Evolutionary conservation across 2,329 filamentous ascomycete genomes (phyloP), one percentile per base, ranked within the genome.

Genomic region (Sclerotinia glacialis): DNA sequence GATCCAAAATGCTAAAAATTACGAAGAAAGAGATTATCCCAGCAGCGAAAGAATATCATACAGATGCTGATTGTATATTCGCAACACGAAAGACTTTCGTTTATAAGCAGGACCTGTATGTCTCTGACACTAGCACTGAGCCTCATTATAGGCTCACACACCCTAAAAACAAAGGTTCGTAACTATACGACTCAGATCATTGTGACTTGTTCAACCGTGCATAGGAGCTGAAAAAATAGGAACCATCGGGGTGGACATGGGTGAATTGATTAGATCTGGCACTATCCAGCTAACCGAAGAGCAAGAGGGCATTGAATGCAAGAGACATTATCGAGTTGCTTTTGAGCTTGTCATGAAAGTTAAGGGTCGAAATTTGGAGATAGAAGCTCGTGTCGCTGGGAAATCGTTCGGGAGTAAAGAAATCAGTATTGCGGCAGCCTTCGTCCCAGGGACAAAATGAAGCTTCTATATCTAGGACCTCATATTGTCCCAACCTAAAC

Each of bases 101-200:
- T 18, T 55, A 37, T 21, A 14, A 44, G 40, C 61, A 64, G 56
- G 40, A 55, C 11, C n/a, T 56, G 18, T 64, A 56, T 21, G 53
- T 56, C n/a, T 64, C 61, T 18, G 50, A 64, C 50, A 42, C 34
- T 46, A 47, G 49, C 23, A 46, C 61, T 12, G 61, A 64, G 42
- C 53, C 42, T 2, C 21, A 64, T 47, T 47, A 64, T 34, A 55
- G 18, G 18, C 16, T 64, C 14, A 8, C 23, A 46, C 50, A 64
- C n/a, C 49, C 49, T 6, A 64, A 64, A 7, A 64, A 64, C 14
- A 26, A 26, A 64, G 61, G 61, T 56, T 23, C 12, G 34, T n/a
- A 55, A 12, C 37, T 31, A 5, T 8, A n/a, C n/a, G n/a, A 50
- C n/a, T 63, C 23, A 23, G 44, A 31, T 11, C n/a, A 21, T 31